Evolutionary conservation across 192 early-diverging fungal species (phyloP).

Genomic region (Podila clonocystis): DNA sequence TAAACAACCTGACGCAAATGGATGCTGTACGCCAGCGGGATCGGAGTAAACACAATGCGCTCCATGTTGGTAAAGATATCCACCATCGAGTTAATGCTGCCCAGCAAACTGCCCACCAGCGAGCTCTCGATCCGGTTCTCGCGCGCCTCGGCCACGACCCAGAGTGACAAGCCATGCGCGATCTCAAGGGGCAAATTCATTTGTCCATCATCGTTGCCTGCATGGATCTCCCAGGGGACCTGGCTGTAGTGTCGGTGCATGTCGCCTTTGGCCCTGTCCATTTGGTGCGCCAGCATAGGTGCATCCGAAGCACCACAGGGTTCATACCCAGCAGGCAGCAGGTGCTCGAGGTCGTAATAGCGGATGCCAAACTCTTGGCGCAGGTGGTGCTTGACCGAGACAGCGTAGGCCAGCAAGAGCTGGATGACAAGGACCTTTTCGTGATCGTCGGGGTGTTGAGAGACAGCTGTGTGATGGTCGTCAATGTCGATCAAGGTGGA

Average conservation of each 20-base stretch:
- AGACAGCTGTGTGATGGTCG: not conserved
- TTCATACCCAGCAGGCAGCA: conserved; percentile 55
- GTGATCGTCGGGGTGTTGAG: conserved; percentile 26
- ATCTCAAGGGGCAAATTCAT: conserved; percentile 54
- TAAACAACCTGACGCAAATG: conserved; percentile 64
- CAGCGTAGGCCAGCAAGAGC: conserved; percentile 55
- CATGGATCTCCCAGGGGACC: conserved; percentile 24
- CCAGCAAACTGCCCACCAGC: conserved; percentile 33
- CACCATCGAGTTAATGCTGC: conserved; percentile 44
- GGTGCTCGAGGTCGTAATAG: conserved; percentile 60
- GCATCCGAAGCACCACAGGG: conserved; percentile 38
- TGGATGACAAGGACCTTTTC: conserved; percentile 59
- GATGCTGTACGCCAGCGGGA: conserved; percentile 76
- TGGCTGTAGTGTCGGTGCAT: conserved; percentile 44
- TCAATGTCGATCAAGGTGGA: conserved; percentile 16
- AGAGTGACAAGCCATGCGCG: conserved; percentile 42
- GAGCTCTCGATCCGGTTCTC: conserved; percentile 40
- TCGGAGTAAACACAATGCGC: conserved; percentile 74
- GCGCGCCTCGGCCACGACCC: conserved; percentile 40
- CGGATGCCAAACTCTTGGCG: conserved; percentile 63
- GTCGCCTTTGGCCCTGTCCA: conserved; percentile 28
- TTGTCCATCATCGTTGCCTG: conserved; percentile 43
- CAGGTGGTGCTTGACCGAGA: conserved; percentile 60
- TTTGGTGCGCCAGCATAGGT: conserved; percentile 22
- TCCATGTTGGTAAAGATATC: conserved; percentile 65